Evolutionary conservation across 257 asterid species (phyloP).

Genomic region (Scutellaria galericulata): DNA sequence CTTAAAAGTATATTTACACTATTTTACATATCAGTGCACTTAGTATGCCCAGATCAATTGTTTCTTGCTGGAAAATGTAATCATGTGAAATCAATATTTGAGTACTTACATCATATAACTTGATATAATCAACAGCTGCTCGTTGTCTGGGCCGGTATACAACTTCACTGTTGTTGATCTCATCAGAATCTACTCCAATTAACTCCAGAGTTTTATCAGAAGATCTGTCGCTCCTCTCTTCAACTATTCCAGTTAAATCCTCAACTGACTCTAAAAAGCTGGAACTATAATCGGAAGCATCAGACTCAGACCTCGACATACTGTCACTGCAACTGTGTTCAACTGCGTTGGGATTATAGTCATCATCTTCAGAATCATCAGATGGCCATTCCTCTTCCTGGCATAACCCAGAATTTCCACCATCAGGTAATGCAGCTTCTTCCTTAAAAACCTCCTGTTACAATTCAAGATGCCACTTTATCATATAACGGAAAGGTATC

Average conservation of each 20-base stretch:
- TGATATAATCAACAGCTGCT: conserved; percentile 77
- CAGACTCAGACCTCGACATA: conserved; percentile 53
- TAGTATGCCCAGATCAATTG: conserved; percentile 8
- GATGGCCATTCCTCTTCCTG: conserved; percentile 92
- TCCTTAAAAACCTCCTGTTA: conserved; percentile 87
- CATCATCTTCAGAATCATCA: conserved; percentile 94
- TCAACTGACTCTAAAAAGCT: conserved; percentile 77
- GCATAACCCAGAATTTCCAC: conserved; percentile 54
- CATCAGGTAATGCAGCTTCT: conserved; percentile 84
- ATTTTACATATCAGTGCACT: conserved; percentile 21
- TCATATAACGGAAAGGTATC: conserved; percentile 27
- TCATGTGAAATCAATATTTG: conserved; percentile 22
- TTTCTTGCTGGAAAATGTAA: conserved; percentile 2
- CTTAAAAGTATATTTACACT: background rate
- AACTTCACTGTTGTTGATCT: conserved; percentile 57
- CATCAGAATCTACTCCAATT: conserved; percentile 63
- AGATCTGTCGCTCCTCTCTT: conserved; percentile 38
- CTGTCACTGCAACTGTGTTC: conserved; percentile 52
- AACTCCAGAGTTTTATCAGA: conserved; percentile 46
- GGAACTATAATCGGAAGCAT: conserved; percentile 63
- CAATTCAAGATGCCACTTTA: conserved; percentile 31
- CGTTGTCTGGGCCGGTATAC: conserved; percentile 72
- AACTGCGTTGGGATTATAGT: conserved; percentile 80
- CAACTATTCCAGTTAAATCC: conserved; percentile 61
- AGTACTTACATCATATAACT: conserved; percentile 79